A percentile compares a stretch with the other conserved stretches of the same genome.
phyloP scores from a whole-genome alignment of 352 stramenopile species.

The Phytopythium oedochilum region DNA sequence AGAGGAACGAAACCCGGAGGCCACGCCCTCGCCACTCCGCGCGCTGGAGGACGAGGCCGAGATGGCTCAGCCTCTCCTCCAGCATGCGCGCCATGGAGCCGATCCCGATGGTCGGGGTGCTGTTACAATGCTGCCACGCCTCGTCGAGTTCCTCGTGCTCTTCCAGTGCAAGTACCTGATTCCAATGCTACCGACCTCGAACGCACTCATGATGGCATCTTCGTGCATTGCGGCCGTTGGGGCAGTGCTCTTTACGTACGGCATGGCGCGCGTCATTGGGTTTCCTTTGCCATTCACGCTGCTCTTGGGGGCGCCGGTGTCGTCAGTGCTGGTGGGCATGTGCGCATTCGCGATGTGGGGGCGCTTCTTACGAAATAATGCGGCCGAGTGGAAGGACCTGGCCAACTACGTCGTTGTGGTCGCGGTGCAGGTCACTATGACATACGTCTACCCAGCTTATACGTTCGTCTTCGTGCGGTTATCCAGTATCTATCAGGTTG shows the following conservation, averaged over 20 bases:
- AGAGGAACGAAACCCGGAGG: no score
- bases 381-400: slow-evolving; percentile 11
- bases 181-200: slow-evolving; percentile 11
- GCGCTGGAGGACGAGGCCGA: no score
- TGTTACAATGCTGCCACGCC: no score
- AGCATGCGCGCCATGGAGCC: no score
- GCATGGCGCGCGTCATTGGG: slow-evolving; percentile 22
- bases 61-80: no score
- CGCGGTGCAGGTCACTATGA: neutral
- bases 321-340: slow-evolving; percentile 13
- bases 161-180: slow-evolving; percentile 5
- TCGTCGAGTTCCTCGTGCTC: slow-evolving; percentile 1
- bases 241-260: slow-evolving; percentile 15
- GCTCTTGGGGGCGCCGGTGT: slow-evolving; percentile 15
- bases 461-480: neutral
- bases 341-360: slow-evolving; percentile 22
- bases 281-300: slow-evolving; percentile 39
- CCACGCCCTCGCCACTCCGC: no score
- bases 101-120: no score
- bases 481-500: neutral
- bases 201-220: slow-evolving; percentile 3
- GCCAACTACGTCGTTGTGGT: slow-evolving; percentile 25
- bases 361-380: slow-evolving; percentile 12
- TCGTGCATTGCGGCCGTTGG: slow-evolving; percentile 17
- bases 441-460: slow-evolving; percentile 1